Conservation (phyloP, 768 basidiomycete species). For the Pisolithus microcarpus region DNA sequence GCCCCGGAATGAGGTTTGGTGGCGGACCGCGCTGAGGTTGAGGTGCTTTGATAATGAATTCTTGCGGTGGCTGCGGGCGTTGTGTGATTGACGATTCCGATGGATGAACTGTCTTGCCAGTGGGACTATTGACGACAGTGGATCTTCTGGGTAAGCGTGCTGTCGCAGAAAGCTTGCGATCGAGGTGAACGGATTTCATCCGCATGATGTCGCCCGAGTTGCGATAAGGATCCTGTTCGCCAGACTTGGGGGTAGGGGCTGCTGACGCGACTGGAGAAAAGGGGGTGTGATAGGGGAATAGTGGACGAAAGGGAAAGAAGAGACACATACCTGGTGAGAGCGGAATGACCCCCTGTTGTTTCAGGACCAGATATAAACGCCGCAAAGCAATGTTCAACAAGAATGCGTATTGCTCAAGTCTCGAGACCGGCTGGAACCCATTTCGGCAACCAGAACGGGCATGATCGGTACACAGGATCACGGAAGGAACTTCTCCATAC, state of each 20-base stretch:
- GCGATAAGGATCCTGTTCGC: slow-evolving; percentile 70
- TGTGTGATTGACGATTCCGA: slow-evolving; percentile 49
- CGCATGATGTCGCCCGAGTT: slow-evolving; percentile 88
- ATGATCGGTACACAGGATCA: slow-evolving; percentile 75
- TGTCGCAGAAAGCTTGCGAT: slow-evolving; percentile 92
- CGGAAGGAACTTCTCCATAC: slow-evolving; percentile 66
- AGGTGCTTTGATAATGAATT: slow-evolving; percentile 28
- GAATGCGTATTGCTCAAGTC: slow-evolving; percentile 97
- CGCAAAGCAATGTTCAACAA: slow-evolving; percentile 91
- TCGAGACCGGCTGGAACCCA: slow-evolving; percentile 88
- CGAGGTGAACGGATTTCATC: slow-evolving; percentile 90
- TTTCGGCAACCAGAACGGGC: slow-evolving; percentile 54
- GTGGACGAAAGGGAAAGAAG: slow-evolving; percentile 2
- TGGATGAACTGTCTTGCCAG: slow-evolving; percentile 77
- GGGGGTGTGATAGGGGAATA: slow-evolving; percentile 7
- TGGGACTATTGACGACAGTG: slow-evolving; percentile 91
- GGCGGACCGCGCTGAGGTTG: slow-evolving; percentile 35
- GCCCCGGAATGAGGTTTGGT: slow-evolving; percentile 30
- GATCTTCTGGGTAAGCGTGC: slow-evolving; percentile 89
- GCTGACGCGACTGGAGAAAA: slow-evolving; percentile 20
- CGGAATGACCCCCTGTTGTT: slow-evolving; percentile 87
- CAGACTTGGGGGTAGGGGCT: slow-evolving; percentile 28
- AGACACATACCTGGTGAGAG: slow-evolving; percentile 56
- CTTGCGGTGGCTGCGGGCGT: slow-evolving; percentile 31
- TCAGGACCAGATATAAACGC: slow-evolving; percentile 78